Evolutionary conservation across 73 alveolate species (phyloP).

Genomic region (Symbiodinium pilosum): DNA sequence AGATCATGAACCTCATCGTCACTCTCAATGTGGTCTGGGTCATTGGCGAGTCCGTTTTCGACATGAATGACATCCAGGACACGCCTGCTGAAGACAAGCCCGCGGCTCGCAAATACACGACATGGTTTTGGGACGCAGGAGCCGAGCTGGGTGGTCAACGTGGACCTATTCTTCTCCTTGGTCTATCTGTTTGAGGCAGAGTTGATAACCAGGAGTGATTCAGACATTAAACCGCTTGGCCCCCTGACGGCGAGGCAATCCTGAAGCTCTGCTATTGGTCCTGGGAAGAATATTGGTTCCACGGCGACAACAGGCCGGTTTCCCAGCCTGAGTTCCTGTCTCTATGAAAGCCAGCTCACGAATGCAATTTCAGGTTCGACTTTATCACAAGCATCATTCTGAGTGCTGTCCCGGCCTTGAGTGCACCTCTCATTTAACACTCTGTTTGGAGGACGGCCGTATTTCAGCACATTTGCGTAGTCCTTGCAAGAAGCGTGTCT

Average conservation of each 20-base stretch:
- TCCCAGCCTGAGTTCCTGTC: neutral
- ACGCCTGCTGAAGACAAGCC: neutral
- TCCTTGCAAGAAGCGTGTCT: too few species aligned
- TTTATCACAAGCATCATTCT: conserved; percentile 30
- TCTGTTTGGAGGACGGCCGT: too few species aligned
- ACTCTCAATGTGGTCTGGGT: conserved; percentile 69
- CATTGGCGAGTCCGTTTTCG: conserved; percentile 48
- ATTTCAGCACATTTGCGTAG: too few species aligned
- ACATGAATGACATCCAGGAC: conserved; percentile 58
- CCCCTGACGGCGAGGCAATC: neutral
- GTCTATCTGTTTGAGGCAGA: conserved; percentile 49
- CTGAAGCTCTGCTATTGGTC: conserved; percentile 82
- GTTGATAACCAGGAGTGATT: neutral
- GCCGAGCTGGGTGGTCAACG: conserved; percentile 3
- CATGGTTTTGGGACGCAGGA: conserved; percentile 24
- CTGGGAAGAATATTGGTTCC: conserved; percentile 55
- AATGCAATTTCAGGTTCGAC: conserved; percentile 28
- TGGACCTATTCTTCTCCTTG: conserved; percentile 67
- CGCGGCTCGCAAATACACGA: neutral
- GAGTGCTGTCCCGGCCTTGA: neutral
- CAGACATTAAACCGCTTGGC: neutral
- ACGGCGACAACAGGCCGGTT: conserved; percentile 57
- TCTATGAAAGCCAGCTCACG: too few species aligned
- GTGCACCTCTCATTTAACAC: too few species aligned
- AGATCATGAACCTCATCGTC: conserved; percentile 52